Percentiles rank a stretch among this genome's conserved stretches.
Evolutionary conservation across 768 basidiomycete species (phyloP).

Genomic region (Kwoniella europaea): DNA sequence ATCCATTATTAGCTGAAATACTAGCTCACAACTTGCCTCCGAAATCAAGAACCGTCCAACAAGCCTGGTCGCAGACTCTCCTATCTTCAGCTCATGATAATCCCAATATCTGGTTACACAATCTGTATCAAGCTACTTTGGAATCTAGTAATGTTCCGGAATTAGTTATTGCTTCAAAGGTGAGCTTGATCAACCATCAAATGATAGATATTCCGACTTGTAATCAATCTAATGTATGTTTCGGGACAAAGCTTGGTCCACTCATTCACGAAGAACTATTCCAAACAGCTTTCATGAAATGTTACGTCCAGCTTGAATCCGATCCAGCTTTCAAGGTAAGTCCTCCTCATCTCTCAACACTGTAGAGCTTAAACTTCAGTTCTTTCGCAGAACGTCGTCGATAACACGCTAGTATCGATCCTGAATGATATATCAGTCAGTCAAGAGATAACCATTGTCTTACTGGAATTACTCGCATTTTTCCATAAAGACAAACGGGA

Average conservation of each 20-base stretch:
- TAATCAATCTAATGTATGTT: slow-evolving; percentile 4
- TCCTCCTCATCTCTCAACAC: not conserved
- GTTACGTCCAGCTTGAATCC: slow-evolving; percentile 41
- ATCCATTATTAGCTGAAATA: slow-evolving; percentile 43
- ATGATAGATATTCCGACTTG: not conserved
- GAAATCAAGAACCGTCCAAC: slow-evolving; percentile 32
- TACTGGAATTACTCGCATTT: slow-evolving; percentile 48
- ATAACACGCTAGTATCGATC: slow-evolving; percentile 29
- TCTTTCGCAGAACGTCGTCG: slow-evolving; percentile 30
- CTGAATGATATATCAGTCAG: slow-evolving; percentile 27
- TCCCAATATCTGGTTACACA: slow-evolving; percentile 38
- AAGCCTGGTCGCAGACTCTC: slow-evolving; percentile 45
- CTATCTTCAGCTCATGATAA: slow-evolving; percentile 40
- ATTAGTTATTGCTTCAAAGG: slow-evolving; percentile 42
- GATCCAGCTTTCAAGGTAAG: slow-evolving; percentile 42
- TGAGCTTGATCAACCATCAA: slow-evolving; percentile 17
- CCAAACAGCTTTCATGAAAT: slow-evolving; percentile 49
- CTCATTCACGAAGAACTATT: slow-evolving; percentile 48
- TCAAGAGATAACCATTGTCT: slow-evolving; percentile 32
- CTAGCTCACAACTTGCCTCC: slow-evolving; percentile 38
- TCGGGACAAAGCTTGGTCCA: slow-evolving; percentile 39
- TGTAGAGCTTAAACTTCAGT: not conserved
- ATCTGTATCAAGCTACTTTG: slow-evolving; percentile 47
- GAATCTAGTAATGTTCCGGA: slow-evolving; percentile 42
- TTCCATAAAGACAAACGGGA: slow-evolving; percentile 41